These are phyloP conservation scores for Mycena sp. DNA, from an alignment of 1,284 basidiomycete genomes.

Conservation along the genomic window DNA sequence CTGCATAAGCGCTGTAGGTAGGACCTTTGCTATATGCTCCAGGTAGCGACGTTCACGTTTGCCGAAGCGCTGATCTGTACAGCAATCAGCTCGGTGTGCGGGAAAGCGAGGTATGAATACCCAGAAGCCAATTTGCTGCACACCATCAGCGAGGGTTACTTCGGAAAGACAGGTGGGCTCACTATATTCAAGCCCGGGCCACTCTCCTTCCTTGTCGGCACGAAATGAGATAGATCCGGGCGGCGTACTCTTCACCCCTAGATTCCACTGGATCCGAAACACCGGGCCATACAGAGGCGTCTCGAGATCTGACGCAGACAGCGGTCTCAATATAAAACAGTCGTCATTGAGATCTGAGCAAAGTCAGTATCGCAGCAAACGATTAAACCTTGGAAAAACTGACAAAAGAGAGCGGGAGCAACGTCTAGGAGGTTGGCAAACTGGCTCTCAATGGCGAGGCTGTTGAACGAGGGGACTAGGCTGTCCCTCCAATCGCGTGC, in stretches of 20 bases:
- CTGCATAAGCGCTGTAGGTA: constrained; percentile 22
- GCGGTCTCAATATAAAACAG: constrained; percentile 28
- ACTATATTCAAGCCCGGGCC: constrained; percentile 26
- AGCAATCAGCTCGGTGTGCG: neutral
- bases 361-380: neutral
- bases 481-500: constrained; percentile 27
- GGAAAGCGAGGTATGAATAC: neutral
- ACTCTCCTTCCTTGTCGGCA: constrained; percentile 28
- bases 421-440: constrained; percentile 15
- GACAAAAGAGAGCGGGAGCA: constrained; percentile 26
- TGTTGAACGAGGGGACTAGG: constrained; percentile 33
- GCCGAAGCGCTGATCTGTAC: constrained; percentile 29
- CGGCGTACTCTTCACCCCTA: constrained; percentile 18
- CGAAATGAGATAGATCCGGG: neutral
- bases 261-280: constrained; percentile 31
- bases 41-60: constrained; percentile 26
- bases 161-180: neutral
- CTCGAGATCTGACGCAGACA: constrained; percentile 26
- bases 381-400: neutral
- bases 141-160: neutral
- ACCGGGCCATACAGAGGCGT: constrained; percentile 31
- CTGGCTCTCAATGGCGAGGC: constrained; percentile 30
- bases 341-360: constrained; percentile 33
- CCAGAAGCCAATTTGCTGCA: constrained; percentile 33
- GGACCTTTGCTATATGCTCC: constrained; percentile 29